Evolutionary conservation across 2,329 filamentous ascomycete species (phyloP).

Genomic region (Geoglossum cookeanum): DNA sequence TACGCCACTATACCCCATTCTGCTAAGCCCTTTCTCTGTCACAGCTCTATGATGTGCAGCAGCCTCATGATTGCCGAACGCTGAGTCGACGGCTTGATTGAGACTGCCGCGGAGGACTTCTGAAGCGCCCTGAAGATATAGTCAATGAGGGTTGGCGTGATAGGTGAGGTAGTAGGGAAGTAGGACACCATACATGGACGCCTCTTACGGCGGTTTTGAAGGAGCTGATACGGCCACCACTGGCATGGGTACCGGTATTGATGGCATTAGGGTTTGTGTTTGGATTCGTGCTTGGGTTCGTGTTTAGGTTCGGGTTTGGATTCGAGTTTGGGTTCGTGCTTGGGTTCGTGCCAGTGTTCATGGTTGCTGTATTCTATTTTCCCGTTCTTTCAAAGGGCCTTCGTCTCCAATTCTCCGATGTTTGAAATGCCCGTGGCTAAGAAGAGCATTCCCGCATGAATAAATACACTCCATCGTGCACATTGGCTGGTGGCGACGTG

Average conservation of each 20-base stretch:
- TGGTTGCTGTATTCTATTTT: neutral
- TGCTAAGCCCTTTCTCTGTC: neutral
- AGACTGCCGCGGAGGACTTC: neutral
- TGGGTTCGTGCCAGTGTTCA: no score
- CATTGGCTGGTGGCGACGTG: neutral
- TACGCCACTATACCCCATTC: neutral
- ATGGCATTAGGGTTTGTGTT: neutral
- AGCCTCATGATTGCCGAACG: neutral
- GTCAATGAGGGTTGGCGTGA: no score
- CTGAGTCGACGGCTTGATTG: neutral
- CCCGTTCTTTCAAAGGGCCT: neutral
- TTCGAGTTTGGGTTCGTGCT: neutral
- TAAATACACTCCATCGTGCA: neutral
- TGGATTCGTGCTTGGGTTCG: no score
- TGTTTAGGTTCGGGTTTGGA: neutral
- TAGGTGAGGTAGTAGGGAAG: neutral
- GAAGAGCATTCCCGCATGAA: neutral
- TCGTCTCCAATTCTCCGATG: no score
- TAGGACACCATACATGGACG: neutral
- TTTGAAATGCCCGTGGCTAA: no score
- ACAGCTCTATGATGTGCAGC: neutral
- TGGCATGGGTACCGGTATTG: neutral
- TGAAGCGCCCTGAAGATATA: neutral
- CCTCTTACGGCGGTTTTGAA: neutral
- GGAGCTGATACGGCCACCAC: neutral